Conservation (phyloP, 1,139 yeast species). For the Suhomyces wounanorum region DNA sequence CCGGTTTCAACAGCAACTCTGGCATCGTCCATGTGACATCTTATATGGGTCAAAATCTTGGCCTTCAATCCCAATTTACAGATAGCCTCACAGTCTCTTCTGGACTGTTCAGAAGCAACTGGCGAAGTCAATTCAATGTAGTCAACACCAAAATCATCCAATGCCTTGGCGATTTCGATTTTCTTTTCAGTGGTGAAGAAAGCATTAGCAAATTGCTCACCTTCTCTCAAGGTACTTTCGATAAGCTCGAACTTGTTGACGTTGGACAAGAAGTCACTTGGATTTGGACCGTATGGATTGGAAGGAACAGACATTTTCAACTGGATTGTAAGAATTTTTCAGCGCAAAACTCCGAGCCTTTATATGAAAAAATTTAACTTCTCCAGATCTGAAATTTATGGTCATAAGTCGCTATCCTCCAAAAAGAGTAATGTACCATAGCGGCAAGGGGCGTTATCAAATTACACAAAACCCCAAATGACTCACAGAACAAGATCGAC, state of each 20-base stretch:
- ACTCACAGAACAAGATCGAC: constrained; percentile 10
- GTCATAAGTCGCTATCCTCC: constrained; percentile 12
- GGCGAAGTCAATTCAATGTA: constrained; percentile 62
- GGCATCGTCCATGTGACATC: constrained; percentile 65
- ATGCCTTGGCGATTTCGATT: constrained; percentile 57
- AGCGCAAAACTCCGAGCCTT: constrained; percentile 8
- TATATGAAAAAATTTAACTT: constrained; percentile 9
- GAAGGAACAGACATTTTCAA: constrained; percentile 17
- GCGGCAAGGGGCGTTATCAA: constrained; percentile 16
- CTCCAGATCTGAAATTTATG: constrained; percentile 11
- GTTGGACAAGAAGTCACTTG: constrained; percentile 57
- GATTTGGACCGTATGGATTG: constrained; percentile 62
- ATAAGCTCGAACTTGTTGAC: constrained; percentile 54
- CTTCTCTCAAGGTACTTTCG: constrained; percentile 60
- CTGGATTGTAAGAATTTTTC: background rate
- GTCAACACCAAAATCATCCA: constrained; percentile 62
- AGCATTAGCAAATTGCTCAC: constrained; percentile 63
- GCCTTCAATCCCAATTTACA: constrained; percentile 58
- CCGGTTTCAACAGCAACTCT: constrained; percentile 61
- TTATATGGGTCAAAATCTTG: constrained; percentile 57
- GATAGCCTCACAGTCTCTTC: constrained; percentile 58
- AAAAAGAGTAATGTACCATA: constrained; percentile 11
- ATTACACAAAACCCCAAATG: constrained; percentile 14
- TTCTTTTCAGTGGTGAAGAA: constrained; percentile 57
- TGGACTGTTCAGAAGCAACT: constrained; percentile 58